Conservation (phyloP, 495 filamentous ascomycete genomes). For the Penicillium bialowiezense region DNA sequence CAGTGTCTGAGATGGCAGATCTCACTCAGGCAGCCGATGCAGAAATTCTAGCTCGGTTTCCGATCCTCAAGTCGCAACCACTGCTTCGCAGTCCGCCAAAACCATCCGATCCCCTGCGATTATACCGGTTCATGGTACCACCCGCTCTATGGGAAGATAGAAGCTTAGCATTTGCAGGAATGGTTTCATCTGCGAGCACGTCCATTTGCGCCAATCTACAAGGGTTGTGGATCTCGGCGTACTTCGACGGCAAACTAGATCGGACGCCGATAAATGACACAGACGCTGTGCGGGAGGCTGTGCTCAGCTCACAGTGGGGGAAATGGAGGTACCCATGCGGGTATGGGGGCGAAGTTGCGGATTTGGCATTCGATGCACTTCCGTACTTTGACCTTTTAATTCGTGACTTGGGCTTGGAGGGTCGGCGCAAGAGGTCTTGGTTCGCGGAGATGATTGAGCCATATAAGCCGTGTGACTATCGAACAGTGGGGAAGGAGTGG, state of each 20-base stretch:
- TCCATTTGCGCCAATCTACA: not conserved
- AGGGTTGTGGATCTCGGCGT: constrained; percentile 2
- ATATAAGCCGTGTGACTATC: no score
- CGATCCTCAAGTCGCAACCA: not conserved
- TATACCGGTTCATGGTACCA: constrained; percentile 1
- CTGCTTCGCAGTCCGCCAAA: not conserved
- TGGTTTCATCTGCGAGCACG: constrained; percentile 1
- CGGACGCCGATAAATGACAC: not conserved
- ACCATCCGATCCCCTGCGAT: not conserved
- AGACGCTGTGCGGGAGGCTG: not conserved
- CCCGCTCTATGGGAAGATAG: not conserved
- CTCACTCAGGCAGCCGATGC: not conserved
- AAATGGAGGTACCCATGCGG: constrained; percentile 1
- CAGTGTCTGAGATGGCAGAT: not conserved
- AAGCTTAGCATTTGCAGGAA: constrained; percentile 1
- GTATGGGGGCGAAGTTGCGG: not conserved
- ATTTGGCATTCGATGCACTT: constrained; percentile 1
- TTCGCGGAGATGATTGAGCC: no score
- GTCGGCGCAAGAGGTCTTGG: not conserved
- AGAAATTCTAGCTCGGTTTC: not conserved
- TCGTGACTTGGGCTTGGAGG: not conserved
- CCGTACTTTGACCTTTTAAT: constrained; percentile 1
- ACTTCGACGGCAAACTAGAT: not conserved
- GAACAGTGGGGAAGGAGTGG: no score
- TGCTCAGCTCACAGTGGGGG: not conserved